Evolutionary conservation across 768 basidiomycete species (phyloP), one percentile per base, ranked within the genome.

Genomic region (Amanita molliuscula): DNA sequence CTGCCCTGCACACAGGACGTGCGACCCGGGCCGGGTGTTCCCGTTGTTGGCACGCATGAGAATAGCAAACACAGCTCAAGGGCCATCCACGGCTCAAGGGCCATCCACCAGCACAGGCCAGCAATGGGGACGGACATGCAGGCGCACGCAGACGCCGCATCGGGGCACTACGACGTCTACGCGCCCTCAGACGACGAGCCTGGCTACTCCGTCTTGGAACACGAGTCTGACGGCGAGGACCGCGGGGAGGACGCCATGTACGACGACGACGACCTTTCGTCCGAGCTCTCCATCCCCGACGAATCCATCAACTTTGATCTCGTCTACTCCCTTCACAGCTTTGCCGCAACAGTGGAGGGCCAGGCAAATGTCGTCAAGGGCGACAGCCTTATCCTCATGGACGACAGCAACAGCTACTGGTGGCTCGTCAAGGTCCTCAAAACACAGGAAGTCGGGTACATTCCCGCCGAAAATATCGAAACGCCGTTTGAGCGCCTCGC

Each of bases 381-480:
- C 21, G 95, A 99, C 73, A 89, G 88, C 54, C 76, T 99, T 41
- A 84, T 92, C 62, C 74, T 99, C 38, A 91, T 98, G 79, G 96
- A 99, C 69, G 96, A 99, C 65, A 91, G 85, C 51, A 98, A 99
- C 66, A 91, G 89, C 67, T 99, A 99, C 69, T 98, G 96, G 96
- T 98, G 96, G 96, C 87, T 98, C 44, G 95, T 99, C 6, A 81
- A 93, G 42, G 96, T 99, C 7, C 82, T 99, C 55, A 98, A 97
- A 71, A 97, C 95, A 6, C 93, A 97, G 66, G 93, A 96, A 60
- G 91, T 99, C 13, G 96, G 96, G 0, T 99, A 99, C 65, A 98
- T 99, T 44, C 96, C 96, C 15, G 96, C 96, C 0, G 96, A 99
- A 69, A 98, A 97, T 64, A 97, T 99, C 56, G 96, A 99, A 65